phyloP scores from a whole-genome alignment of 2,329 filamentous ascomycete species.

The Aspergillus quadricinctus region DNA sequence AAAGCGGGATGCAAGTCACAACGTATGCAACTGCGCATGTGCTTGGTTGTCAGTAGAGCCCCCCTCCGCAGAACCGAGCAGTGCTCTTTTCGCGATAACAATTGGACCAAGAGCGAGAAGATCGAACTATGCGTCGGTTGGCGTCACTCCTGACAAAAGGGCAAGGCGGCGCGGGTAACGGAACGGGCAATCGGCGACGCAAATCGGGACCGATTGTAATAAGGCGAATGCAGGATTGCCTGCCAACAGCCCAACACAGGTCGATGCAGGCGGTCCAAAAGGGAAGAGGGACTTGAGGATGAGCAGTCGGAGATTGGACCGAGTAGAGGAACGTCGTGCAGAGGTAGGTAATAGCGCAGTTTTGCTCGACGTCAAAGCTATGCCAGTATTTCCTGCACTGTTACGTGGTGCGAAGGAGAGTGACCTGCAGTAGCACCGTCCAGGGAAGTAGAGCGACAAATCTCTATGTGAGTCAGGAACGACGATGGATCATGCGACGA shows the following conservation, averaged over 20 bases:
- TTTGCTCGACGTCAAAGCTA: conserved; percentile 24
- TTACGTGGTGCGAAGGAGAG: conserved; percentile 32
- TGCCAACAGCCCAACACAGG: conserved; percentile 36
- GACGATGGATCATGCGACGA: conserved; percentile 25
- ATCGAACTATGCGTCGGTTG: conserved; percentile 10
- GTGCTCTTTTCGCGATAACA: conserved; percentile 1
- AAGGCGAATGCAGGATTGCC: conserved; percentile 26
- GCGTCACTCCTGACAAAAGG: conserved; percentile 8
- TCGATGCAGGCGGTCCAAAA: conserved; percentile 33
- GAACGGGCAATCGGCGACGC: conserved; percentile 20
- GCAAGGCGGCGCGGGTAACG: conserved; percentile 13
- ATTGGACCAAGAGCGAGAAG: neutral
- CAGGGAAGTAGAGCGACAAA: conserved; percentile 3
- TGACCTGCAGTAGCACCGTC: conserved; percentile 23
- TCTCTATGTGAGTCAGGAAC: conserved; percentile 16
- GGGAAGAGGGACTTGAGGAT: conserved; percentile 20
- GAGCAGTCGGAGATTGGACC: conserved; percentile 28
- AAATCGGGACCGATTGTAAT: conserved; percentile 15
- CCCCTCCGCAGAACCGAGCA: conserved; percentile 10
- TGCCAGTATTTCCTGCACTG: conserved; percentile 28
- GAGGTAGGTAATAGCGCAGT: conserved; percentile 22
- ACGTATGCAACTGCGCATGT: conserved; percentile 24
- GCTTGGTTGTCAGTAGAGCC: conserved; percentile 22
- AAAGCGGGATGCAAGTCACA: conserved; percentile 20
- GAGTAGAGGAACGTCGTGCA: conserved; percentile 18